Evolutionary conservation across 163 green algal genomes (phyloP).

Genomic region (Coccomyxa subellipsoidea): DNA sequence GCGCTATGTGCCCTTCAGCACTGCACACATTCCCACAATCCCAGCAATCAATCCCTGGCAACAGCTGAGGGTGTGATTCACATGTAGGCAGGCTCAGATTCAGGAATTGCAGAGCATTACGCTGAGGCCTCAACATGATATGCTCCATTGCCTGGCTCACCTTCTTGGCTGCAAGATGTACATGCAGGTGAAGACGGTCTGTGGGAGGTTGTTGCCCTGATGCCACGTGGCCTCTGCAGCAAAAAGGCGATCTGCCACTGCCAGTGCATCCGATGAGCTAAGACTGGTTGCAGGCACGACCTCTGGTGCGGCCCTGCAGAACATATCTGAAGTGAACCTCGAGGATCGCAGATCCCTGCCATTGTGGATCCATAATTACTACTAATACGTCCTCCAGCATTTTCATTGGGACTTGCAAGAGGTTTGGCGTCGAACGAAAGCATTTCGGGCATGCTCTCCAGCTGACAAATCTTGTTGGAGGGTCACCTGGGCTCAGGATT

Average conservation of each 20-base stretch:
- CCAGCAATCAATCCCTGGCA: not conserved
- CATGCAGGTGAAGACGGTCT: constrained; percentile 80
- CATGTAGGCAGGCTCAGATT: not conserved
- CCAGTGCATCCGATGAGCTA: constrained; percentile 35
- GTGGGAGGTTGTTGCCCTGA: constrained; percentile 58
- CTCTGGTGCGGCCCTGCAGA: constrained; percentile 44
- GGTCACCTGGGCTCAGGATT: not conserved
- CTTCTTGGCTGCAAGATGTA: constrained; percentile 74
- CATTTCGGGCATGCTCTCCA: not conserved
- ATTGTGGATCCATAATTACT: not conserved
- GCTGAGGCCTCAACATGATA: not conserved
- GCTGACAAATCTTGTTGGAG: not conserved
- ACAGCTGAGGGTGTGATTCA: constrained; percentile 5
- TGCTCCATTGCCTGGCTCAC: constrained; percentile 18
- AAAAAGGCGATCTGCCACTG: constrained; percentile 73
- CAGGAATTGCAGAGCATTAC: constrained; percentile 8
- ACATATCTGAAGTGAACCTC: not conserved
- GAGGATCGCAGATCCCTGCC: not conserved
- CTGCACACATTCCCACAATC: constrained; percentile 24
- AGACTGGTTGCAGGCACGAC: constrained; percentile 52
- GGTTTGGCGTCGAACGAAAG: too few species aligned
- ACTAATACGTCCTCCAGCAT: too few species aligned
- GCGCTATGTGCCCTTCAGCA: constrained; percentile 18
- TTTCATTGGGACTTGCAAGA: too few species aligned
- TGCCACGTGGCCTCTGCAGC: constrained; percentile 76